Evolutionary conservation across 1,284 basidiomycete species (phyloP), one percentile per base, ranked within the genome.

Genomic region (Puccinia novopanici): DNA sequence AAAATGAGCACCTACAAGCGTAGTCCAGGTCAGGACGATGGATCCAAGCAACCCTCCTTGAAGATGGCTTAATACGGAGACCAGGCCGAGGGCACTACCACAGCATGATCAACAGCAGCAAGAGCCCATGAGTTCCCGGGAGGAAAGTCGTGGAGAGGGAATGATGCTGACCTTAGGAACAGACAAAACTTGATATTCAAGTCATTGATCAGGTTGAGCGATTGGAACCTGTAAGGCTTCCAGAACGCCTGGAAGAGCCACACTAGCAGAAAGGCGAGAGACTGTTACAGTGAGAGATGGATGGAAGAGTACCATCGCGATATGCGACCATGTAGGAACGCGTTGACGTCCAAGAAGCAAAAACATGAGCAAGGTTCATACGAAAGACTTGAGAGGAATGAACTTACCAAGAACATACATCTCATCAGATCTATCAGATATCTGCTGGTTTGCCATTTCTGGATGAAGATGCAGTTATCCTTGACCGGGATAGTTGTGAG

Each of bases 381-480:
- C 15, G 63, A n/a, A 42, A n/a, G 59, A 30, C 30, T 48, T 48
- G 48, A 65, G 12, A 12, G 3, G 9, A n/a, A 52, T 54, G 5
- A 10, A n/a, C 17, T 75, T 77, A 77, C 75, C 65, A 55, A 70
- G 30, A 70, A 67, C n/a, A 65, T 5, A 37, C 12, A 52, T 12
- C 75, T 34, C 22, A 77, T 54, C 45, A 68, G 22, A 40, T 70
- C 61, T 22, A 77, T 68, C 19, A 15, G 42, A 37, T 68, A 24
- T 45, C 75, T 42, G 50, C 48, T 71, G 2, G 22, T 54, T 22
- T 34, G 17, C 22, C 9, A 27, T 45, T 48, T 40, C 15, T 70
- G 67, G 27, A 65, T 72, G 17, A 79, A 79, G 22, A 79, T 34
- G 45, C 67, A 79, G 55, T 71, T 79, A 34, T 79, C 76, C 37